Conservation (phyloP, 495 filamentous ascomycete genomes). For the Cairneyella variabilis region DNA sequence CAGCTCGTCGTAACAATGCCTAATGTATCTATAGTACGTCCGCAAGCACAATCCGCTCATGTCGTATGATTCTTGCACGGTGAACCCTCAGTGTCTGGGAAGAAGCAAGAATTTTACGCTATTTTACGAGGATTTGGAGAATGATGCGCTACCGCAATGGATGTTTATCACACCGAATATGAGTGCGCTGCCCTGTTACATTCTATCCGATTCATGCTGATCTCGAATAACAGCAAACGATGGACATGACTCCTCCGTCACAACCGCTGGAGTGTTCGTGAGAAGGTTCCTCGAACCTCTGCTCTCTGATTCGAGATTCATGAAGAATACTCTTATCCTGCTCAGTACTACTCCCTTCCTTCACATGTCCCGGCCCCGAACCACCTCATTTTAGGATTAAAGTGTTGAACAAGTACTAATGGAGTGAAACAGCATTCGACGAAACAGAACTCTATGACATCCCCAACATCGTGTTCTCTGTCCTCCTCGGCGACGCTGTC, state of each 20-base stretch:
- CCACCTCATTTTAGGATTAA: too few species aligned
- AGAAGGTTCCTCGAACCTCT: conserved; percentile 57
- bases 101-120: conserved; percentile 66
- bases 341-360: conserved; percentile 46
- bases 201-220: too few species aligned
- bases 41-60: conserved; percentile 55
- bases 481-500: conserved; percentile 64
- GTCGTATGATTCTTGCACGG: conserved; percentile 54
- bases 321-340: conserved; percentile 61
- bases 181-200: conserved; percentile 42
- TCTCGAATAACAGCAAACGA: conserved; percentile 34
- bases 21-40: conserved; percentile 29
- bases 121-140: conserved; percentile 57
- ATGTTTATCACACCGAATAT: conserved; percentile 76
- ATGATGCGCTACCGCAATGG: conserved; percentile 54
- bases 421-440: conserved; percentile 61
- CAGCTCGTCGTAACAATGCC: too few species aligned
- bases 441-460: conserved; percentile 53
- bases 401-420: too few species aligned
- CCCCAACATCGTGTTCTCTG: conserved; percentile 53
- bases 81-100: conserved; percentile 48
- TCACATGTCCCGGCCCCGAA: too few species aligned
- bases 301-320: conserved; percentile 59
- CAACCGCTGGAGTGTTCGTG: conserved; percentile 53
- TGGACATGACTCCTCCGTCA: conserved; percentile 67